phyloP scores from a whole-genome alignment of 1,284 basidiomycete genomes.

The Malassezia brasiliensis region DNA sequence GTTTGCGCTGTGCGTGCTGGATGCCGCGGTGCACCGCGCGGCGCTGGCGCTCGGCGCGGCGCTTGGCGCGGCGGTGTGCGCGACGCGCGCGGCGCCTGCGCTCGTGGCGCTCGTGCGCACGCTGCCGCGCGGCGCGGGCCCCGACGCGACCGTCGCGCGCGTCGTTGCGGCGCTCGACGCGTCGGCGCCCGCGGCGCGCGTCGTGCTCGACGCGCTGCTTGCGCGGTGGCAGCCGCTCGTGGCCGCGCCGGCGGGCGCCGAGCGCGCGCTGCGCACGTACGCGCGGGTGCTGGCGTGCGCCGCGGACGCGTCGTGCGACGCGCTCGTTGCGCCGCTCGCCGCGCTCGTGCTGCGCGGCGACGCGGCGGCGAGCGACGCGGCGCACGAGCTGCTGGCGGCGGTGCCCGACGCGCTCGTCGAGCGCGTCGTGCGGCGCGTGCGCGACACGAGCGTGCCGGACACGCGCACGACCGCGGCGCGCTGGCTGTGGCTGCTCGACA shows the following conservation, averaged over 20 bases:
- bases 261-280: background rate
- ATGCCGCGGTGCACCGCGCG: background rate
- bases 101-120: background rate
- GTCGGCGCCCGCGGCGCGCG: background rate
- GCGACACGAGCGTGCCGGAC: background rate
- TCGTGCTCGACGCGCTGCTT: background rate
- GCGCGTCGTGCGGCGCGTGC: background rate
- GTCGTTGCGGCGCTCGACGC: background rate
- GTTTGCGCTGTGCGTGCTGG: constrained; percentile 1
- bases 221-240: background rate
- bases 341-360: background rate
- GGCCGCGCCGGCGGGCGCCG: background rate
- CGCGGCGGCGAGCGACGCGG: background rate
- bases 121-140: background rate
- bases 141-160: background rate
- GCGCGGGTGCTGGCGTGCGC: background rate
- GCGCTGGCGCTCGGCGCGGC: background rate
- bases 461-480: background rate
- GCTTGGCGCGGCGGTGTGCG: background rate
- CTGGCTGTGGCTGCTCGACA: background rate
- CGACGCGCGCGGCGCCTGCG: background rate
- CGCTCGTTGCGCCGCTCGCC: background rate
- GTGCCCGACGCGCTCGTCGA: background rate
- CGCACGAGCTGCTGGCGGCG: background rate
- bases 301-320: background rate